phyloP scores from a whole-genome alignment of 139 green algal genomes.

The Tetraselmis striata region DNA sequence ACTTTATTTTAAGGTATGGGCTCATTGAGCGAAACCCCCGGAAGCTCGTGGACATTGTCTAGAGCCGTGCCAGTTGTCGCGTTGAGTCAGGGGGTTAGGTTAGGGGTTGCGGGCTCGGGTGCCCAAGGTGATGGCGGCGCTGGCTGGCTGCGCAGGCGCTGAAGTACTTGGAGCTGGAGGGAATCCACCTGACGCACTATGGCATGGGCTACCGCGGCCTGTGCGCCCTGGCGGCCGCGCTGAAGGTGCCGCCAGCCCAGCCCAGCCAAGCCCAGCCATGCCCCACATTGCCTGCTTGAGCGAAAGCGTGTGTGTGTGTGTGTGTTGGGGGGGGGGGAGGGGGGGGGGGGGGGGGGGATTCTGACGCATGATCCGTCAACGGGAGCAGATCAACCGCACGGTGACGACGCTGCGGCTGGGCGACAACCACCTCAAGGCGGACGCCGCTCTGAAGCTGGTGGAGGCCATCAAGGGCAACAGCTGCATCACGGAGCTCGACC shows the following conservation, averaged over 20 bases:
- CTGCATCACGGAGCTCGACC: slow-evolving; percentile 31
- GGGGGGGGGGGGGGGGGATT: not conserved
- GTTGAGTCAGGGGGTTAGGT: no score
- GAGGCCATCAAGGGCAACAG: slow-evolving; percentile 19
- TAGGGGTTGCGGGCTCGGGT: no score
- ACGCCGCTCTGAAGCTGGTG: slow-evolving; percentile 24
- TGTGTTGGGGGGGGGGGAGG: not conserved
- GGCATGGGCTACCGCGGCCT: slow-evolving; percentile 35
- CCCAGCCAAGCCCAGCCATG: not conserved
- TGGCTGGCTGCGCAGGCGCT: slow-evolving; percentile 20
- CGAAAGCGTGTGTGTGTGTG: no score
- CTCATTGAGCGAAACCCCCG: no score
- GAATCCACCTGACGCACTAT: slow-evolving; percentile 41
- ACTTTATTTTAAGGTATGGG: no score
- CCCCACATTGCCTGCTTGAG: no score
- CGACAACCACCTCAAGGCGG: slow-evolving; percentile 41
- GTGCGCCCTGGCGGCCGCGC: slow-evolving; percentile 20
- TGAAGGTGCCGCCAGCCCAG: no score
- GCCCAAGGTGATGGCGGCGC: no score
- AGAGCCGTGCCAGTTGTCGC: no score
- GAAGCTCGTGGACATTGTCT: no score
- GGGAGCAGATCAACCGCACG: slow-evolving; percentile 22
- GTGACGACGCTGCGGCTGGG: slow-evolving; percentile 27
- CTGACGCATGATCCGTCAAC: no score
- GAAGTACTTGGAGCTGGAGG: slow-evolving; percentile 38